These are phyloP conservation scores for Prunus yedoensis DNA, from an alignment of 331 rosid species.

Conservation along the genomic window DNA sequence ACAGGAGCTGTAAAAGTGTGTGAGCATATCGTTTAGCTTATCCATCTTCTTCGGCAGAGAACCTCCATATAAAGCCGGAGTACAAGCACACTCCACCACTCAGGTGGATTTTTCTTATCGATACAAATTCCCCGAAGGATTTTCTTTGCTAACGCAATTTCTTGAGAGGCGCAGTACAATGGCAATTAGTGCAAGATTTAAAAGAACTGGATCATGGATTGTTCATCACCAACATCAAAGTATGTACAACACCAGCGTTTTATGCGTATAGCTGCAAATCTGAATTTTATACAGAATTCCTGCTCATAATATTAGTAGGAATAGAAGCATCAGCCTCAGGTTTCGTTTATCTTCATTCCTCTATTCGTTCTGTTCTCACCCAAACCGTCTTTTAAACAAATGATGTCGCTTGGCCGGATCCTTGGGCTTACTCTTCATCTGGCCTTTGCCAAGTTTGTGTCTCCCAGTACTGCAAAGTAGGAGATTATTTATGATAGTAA, in stretches of 20 bases:
- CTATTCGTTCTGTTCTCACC: constrained; percentile 17
- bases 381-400: constrained; percentile 61
- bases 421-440: constrained; percentile 83
- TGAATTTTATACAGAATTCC: neutral
- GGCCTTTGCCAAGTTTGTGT: constrained; percentile 51
- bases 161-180: neutral
- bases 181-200: neutral
- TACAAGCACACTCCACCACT: neutral
- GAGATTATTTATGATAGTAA: neutral
- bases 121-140: neutral
- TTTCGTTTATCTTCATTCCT: neutral
- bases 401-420: constrained; percentile 84
- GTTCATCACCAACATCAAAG: neutral
- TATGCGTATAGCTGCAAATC: neutral
- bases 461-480: constrained; percentile 59
- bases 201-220: neutral
- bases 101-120: neutral
- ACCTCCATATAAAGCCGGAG: neutral
- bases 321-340: neutral
- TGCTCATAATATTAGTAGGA: neutral
- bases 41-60: neutral
- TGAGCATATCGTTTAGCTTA: no score
- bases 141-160: no score
- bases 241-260: no score
- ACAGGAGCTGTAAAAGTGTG: no score